Base-by-base conservation (phyloP, 805 yeast genomes). In the Cyberlindnera mrakii region DNA sequence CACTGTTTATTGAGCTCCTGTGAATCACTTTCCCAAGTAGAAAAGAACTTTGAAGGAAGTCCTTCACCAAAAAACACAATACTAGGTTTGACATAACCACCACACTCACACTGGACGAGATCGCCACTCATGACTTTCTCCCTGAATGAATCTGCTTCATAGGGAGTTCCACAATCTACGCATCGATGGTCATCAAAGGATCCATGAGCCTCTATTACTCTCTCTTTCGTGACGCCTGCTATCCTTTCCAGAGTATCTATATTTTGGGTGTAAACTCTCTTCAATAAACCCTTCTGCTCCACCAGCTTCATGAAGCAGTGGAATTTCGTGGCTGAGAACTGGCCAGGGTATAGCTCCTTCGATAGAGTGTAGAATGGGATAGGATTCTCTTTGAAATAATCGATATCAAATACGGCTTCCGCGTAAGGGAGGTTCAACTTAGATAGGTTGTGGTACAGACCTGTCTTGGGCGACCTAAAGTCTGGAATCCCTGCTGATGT, bases 401-500 rank as follows among this genome's bases (percentile, higher is more conserved):
- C 90, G 34, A 91, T 82, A 58, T 90, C 97, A 60, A 91, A 91
- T 1, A 91, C 96, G 0, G 97, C 97, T 59, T 91, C 99, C 1
- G 97, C 93, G 59, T 78, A 89, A 6, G 98, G 98, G 39, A 91
- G 67, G 30, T 85, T 72, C 32, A 90, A 69, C 49, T 78, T 72
- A 17, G 82, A 71, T 40, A 91, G 67, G 59, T 91, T 91, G 49
- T 89, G 77, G 56, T 91, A 91, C 6, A 91, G 72, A 0, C 95
- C 95, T 1, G 98, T 91, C 35, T 78, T 75, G 1, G 97, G 97
- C 16, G 95, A 80, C 52, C 98, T 71, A 61, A 91, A 91, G 61
- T 91, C 99, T 0, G 98, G 99, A 37, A 90, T 91, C 0, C 98
- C 99, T 37, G 95, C 89, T 3, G 85, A 71, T 0, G 98, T 91